Percentiles rank a stretch among this genome's conserved stretches.
Conservation (phyloP, 257 asterid genomes). For the Parsonsia alboflavescens region DNA sequence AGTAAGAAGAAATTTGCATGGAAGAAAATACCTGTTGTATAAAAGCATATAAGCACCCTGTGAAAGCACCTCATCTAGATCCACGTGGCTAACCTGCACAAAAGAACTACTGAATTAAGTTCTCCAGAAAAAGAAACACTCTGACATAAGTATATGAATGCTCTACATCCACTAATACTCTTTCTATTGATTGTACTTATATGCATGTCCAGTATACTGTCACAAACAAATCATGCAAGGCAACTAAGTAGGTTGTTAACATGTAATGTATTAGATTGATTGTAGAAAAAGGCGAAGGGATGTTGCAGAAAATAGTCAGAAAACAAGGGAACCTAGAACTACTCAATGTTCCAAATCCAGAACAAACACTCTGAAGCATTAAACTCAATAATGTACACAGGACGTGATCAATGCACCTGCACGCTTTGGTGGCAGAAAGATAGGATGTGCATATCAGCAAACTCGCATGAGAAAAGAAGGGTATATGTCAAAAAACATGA, state of each 20-base stretch:
- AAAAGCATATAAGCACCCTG: slow-evolving; percentile 98
- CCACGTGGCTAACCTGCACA: slow-evolving; percentile 62
- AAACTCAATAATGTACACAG: not conserved
- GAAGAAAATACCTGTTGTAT: slow-evolving; percentile 69
- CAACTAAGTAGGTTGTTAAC: too few species aligned
- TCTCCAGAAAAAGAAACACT: not conserved
- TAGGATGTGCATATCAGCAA: not conserved
- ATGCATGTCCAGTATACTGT: too few species aligned
- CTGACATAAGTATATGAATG: not conserved
- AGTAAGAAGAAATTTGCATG: slow-evolving; percentile 4
- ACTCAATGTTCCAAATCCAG: not conserved
- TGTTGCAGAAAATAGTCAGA: too few species aligned
- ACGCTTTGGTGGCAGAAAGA: not conserved
- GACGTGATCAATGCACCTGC: not conserved
- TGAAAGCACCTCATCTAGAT: slow-evolving; percentile 83
- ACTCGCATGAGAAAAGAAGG: not conserved
- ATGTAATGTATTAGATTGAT: too few species aligned
- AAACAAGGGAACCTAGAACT: not conserved
- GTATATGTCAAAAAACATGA: not conserved
- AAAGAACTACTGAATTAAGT: not conserved
- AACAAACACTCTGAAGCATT: not conserved
- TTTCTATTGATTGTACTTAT: not conserved
- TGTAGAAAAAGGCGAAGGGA: too few species aligned
- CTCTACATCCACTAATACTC: not conserved
- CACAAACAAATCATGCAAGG: too few species aligned